These are phyloP conservation scores for Phytopythium chamaehyphon DNA, from an alignment of 352 stramenopile species.

Conservation along the genomic window DNA sequence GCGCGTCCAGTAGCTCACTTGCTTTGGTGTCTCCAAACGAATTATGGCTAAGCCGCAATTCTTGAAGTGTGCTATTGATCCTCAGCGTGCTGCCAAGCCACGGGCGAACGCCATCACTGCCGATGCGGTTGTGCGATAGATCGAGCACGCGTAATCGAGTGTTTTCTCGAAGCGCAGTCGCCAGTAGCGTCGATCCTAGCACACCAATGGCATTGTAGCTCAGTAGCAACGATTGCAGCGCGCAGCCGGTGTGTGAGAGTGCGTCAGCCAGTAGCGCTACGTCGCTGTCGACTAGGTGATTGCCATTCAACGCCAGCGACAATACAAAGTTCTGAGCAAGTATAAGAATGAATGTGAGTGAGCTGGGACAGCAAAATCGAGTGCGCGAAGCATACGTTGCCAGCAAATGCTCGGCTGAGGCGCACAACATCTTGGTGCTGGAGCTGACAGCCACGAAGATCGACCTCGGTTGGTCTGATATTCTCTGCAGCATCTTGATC, in stretches of 20 bases:
- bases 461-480: slow-evolving; percentile 14
- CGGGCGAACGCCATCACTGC: slow-evolving; percentile 39
- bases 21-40: slow-evolving; percentile 51
- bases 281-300: slow-evolving; percentile 51
- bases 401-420: slow-evolving; percentile 32
- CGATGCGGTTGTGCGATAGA: slow-evolving; percentile 69
- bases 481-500: slow-evolving; percentile 4
- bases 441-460: slow-evolving; percentile 57
- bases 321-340: slow-evolving; percentile 46
- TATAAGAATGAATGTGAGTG: background rate
- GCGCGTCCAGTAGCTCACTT: slow-evolving; percentile 41
- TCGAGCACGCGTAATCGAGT: slow-evolving; percentile 38
- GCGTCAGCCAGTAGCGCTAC: slow-evolving; percentile 46
- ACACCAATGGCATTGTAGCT: slow-evolving; percentile 68
- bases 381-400: slow-evolving; percentile 40
- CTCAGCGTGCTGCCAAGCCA: slow-evolving; percentile 64
- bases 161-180: slow-evolving; percentile 43
- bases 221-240: slow-evolving; percentile 44
- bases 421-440: slow-evolving; percentile 35
- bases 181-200: slow-evolving; percentile 48
- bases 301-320: slow-evolving; percentile 58
- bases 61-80: slow-evolving; percentile 36
- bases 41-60: slow-evolving; percentile 70
- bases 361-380: too few relatives aligned
- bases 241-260: slow-evolving; percentile 45